Percentiles rank a stretch among this genome's conserved stretches.
phyloP scores from a whole-genome alignment of 163 green algal genomes.

The Chlamydomonas reinhardtii region DNA sequence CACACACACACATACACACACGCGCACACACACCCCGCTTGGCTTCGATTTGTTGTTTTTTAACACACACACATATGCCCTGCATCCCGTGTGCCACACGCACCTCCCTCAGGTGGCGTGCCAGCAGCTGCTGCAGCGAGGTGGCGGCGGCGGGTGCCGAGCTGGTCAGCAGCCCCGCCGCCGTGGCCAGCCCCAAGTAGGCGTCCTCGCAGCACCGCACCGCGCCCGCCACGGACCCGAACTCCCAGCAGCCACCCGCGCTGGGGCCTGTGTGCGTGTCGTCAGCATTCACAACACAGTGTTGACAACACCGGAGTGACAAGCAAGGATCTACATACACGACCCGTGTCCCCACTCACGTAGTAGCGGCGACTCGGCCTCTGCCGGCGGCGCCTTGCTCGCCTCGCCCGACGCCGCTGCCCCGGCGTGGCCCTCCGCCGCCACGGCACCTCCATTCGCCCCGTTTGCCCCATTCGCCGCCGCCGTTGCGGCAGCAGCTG shows the following conservation, averaged over 20 bases:
- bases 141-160: neutral
- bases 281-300: neutral
- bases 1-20: no score
- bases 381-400: neutral
- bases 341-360: neutral
- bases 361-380: neutral
- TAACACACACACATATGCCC: no score
- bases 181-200: slow-evolving; percentile 35
- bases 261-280: neutral
- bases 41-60: no score
- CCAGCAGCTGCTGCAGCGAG: slow-evolving; percentile 42
- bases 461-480: neutral
- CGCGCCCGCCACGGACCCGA: slow-evolving; percentile 33
- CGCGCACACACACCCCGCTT: no score
- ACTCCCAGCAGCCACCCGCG: slow-evolving; percentile 54
- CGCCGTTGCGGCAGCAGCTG: no score
- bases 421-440: neutral
- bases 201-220: slow-evolving; percentile 41
- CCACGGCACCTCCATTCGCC: no score
- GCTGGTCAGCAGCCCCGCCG: slow-evolving; percentile 24
- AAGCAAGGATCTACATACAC: neutral
- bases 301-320: neutral
- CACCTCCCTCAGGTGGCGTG: slow-evolving; percentile 37
- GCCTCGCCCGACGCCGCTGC: no score
- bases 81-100: no score